A percentile compares a stretch with the other conserved stretches of the same genome.
Conservation (phyloP, 305 asterid genomes). For the Fraxinus ornus region DNA sequence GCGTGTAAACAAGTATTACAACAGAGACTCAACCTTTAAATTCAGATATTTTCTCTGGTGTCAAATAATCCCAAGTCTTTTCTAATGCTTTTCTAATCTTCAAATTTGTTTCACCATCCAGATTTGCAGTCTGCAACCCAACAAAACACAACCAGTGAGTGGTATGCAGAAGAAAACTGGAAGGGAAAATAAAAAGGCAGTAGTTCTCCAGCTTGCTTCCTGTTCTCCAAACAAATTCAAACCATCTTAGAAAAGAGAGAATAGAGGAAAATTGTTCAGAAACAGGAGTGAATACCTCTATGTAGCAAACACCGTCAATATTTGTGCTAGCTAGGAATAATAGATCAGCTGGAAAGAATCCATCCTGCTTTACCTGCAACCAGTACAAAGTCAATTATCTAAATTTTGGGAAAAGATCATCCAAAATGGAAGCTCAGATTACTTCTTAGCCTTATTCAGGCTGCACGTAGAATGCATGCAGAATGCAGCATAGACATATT, state of each 20-base stretch:
- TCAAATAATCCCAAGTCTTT: conserved; percentile 95
- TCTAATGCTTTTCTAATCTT: conserved; percentile 97
- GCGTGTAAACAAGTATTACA: conserved; percentile 20
- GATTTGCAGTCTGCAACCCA: conserved; percentile 84
- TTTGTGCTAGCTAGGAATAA: conserved; percentile 95
- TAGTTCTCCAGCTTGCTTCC: conserved; percentile 4
- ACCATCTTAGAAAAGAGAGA: conserved; percentile 5
- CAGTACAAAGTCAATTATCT: conserved; percentile 21
- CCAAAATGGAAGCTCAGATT: conserved; percentile 1
- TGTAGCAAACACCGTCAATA: conserved; percentile 93
- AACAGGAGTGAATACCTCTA: conserved; percentile 66
- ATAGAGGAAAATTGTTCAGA: conserved; percentile 13
- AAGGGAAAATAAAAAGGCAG: conserved; percentile 5
- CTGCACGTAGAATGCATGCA: background rate
- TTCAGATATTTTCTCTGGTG: conserved; percentile 78
- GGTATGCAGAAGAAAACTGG: conserved; percentile 17
- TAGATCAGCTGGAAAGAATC: conserved; percentile 93
- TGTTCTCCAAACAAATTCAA: background rate
- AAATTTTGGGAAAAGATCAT: conserved; percentile 19
- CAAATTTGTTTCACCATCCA: conserved; percentile 99
- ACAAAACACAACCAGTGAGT: conserved; percentile 21
- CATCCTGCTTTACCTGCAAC: conserved; percentile 91
- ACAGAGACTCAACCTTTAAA: conserved; percentile 67
- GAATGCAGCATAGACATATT: conserved; percentile 10
- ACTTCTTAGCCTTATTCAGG: background rate